These are phyloP conservation scores for Fraxinus floribunda DNA, from an alignment of 305 asterid genomes.

Conservation along the genomic window DNA sequence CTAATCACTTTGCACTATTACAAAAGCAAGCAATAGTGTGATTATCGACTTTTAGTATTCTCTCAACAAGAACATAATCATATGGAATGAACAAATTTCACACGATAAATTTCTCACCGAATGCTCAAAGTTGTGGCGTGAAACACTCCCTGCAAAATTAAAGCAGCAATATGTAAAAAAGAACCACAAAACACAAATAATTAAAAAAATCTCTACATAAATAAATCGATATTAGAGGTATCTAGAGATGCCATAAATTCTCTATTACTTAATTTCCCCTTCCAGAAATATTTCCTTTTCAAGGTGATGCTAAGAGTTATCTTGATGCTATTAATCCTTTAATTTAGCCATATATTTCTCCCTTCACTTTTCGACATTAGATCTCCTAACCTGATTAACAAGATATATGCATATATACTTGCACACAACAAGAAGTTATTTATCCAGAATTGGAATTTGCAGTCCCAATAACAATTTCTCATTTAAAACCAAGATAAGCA, in stretches of 20 bases:
- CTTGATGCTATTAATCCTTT: not conserved
- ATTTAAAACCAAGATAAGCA: not conserved
- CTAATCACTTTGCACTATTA: not conserved
- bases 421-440: not conserved
- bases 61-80: not conserved
- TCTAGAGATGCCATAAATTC: not conserved
- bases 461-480: not conserved
- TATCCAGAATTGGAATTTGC: not conserved
- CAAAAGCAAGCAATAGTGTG: not conserved
- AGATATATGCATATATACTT: not conserved
- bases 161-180: constrained; percentile 16
- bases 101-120: constrained; percentile 47
- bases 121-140: constrained; percentile 43
- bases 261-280: not conserved
- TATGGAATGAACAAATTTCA: not conserved
- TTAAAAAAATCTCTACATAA: not conserved
- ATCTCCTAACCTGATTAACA: not conserved
- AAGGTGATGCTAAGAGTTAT: not conserved
- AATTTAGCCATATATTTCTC: not conserved
- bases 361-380: not conserved
- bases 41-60: not conserved
- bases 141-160: constrained; percentile 57
- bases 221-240: not conserved
- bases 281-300: not conserved
- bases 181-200: not conserved